These are phyloP conservation scores for Mercurialis annua DNA, from an alignment of 345 rosid species.

Conservation along the genomic window DNA sequence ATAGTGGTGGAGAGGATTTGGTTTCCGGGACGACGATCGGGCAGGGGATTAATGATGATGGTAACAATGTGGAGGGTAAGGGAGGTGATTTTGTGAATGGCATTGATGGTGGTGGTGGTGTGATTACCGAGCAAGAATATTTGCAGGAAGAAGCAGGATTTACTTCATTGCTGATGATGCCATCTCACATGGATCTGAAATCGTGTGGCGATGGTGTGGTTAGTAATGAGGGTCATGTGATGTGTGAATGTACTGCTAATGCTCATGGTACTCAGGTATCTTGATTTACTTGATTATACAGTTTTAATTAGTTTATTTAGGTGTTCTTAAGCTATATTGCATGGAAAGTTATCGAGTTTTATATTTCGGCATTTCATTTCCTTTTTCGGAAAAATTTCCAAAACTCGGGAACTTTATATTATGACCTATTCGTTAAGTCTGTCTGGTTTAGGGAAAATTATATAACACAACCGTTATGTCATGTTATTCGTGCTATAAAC, in stretches of 20 bases:
- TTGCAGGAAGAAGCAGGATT: slow-evolving; percentile 29
- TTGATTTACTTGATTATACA: too few relatives aligned
- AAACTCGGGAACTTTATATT: too few relatives aligned
- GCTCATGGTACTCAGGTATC: slow-evolving; percentile 61
- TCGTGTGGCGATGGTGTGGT: slow-evolving; percentile 17
- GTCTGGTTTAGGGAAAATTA: too few relatives aligned
- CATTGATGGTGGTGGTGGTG: slow-evolving; percentile 7
- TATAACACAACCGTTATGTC: too few relatives aligned
- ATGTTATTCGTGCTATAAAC: too few relatives aligned
- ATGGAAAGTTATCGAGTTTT: too few relatives aligned
- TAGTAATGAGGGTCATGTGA: slow-evolving; percentile 21
- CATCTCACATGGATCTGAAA: slow-evolving; percentile 28
- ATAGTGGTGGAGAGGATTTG: slow-evolving; percentile 32
- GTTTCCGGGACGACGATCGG: slow-evolving; percentile 35
- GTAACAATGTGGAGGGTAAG: too few relatives aligned
- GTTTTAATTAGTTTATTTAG: too few relatives aligned
- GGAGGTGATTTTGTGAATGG: slow-evolving; percentile 17
- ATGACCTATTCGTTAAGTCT: too few relatives aligned
- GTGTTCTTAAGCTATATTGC: too few relatives aligned
- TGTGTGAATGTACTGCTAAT: slow-evolving; percentile 37
- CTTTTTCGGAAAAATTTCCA: too few relatives aligned
- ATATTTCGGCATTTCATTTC: too few relatives aligned
- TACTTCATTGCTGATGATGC: slow-evolving; percentile 41
- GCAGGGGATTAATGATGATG: slow-evolving; percentile 20
- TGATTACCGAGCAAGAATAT: neutral